Conservation (phyloP, 192 early-diverging fungal genomes). For the Coemansia sp. region DNA sequence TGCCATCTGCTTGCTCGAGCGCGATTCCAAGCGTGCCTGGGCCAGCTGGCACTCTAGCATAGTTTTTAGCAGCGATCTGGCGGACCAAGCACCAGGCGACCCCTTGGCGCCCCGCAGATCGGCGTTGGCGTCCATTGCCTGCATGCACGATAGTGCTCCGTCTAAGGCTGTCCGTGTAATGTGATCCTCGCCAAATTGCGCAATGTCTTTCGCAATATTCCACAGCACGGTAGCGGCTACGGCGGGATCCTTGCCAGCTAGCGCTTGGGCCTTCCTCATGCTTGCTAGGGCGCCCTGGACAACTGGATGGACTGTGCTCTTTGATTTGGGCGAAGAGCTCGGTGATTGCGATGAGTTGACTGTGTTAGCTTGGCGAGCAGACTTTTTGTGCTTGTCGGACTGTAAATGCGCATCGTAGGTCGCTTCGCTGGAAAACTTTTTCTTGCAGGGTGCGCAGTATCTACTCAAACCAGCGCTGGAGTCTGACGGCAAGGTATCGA, state of each 20-base stretch:
- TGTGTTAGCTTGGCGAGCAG: neutral
- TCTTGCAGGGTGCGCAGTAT: conserved; percentile 29
- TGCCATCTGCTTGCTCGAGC: neutral
- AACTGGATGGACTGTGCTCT: neutral
- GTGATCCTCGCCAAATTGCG: conserved; percentile 6
- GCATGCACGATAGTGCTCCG: conserved; percentile 20
- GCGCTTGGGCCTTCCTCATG: conserved; percentile 26
- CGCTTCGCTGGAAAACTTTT: conserved; percentile 22
- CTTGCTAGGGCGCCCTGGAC: conserved; percentile 1
- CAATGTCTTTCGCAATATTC: conserved; percentile 44
- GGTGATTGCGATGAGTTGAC: neutral
- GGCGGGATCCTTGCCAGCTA: conserved; percentile 32
- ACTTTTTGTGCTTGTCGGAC: conserved; percentile 35
- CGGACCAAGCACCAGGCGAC: conserved; percentile 23
- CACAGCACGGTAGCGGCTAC: conserved; percentile 46
- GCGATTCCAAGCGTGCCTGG: conserved; percentile 18
- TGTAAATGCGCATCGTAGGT: conserved; percentile 22
- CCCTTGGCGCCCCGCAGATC: conserved; percentile 27
- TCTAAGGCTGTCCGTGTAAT: conserved; percentile 9
- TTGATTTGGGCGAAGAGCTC: neutral
- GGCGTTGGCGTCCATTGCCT: conserved; percentile 14
- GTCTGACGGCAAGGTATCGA: neutral
- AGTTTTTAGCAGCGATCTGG: conserved; percentile 36
- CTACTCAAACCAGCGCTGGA: neutral
- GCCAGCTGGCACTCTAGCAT: conserved; percentile 42